These are phyloP conservation scores for Termitomyces eurrhizus DNA, from an alignment of 768 basidiomycete species.

Conservation along the genomic window DNA sequence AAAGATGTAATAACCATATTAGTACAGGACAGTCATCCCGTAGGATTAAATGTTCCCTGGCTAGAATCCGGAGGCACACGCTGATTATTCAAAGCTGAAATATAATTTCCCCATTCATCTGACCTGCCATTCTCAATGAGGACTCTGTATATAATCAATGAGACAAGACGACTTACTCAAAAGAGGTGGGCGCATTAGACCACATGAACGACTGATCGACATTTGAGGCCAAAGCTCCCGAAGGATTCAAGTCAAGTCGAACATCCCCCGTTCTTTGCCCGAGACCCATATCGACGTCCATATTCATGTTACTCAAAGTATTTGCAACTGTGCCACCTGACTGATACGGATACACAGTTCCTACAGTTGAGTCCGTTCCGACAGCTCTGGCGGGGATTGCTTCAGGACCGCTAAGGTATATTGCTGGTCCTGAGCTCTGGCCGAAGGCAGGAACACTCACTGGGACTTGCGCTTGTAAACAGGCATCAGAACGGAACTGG, in stretches of 20 bases:
- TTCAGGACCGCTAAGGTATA: not conserved
- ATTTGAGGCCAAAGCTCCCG: not conserved
- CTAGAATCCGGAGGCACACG: not conserved
- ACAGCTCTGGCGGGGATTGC: not conserved
- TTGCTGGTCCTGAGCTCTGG: not conserved
- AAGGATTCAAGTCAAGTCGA: not conserved
- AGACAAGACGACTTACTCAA: conserved; percentile 44
- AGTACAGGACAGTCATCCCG: conserved; percentile 1
- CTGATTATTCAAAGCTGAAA: conserved; percentile 29
- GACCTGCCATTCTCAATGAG: conserved; percentile 23
- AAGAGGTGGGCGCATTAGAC: conserved; percentile 57
- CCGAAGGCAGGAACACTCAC: not conserved
- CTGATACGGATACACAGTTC: not conserved
- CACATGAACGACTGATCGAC: conserved; percentile 53
- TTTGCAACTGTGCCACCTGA: not conserved
- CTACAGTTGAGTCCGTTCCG: not conserved
- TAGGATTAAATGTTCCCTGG: not conserved
- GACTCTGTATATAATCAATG: not conserved
- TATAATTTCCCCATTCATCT: conserved; percentile 40
- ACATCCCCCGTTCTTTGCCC: not conserved
- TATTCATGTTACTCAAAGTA: not conserved
- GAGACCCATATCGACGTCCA: not conserved
- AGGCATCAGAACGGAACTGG: not conserved
- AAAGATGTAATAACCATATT: not conserved
- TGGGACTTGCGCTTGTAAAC: not conserved